phyloP scores from a whole-genome alignment of 2,329 filamentous ascomycete species.

The Fusarium sp. region DNA sequence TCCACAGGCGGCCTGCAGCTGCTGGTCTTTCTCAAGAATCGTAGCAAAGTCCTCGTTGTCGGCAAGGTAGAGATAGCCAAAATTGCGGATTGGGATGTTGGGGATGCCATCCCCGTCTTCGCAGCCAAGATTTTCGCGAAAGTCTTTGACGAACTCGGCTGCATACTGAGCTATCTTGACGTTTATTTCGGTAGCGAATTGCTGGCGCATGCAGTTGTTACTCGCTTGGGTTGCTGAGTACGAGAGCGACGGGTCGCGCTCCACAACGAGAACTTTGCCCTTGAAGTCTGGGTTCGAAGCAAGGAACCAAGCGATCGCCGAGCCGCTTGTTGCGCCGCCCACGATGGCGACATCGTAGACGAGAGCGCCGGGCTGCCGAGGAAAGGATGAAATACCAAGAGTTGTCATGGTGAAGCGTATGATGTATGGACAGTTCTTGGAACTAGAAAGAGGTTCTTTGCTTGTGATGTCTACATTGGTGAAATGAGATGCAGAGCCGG shows the following conservation, averaged over 20 bases:
- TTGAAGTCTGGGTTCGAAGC: conserved; percentile 23
- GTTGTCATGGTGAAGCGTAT: conserved; percentile 6
- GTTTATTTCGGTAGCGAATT: conserved; percentile 28
- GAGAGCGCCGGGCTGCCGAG: not conserved
- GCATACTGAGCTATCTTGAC: conserved; percentile 27
- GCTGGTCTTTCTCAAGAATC: conserved; percentile 13
- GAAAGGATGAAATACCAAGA: conserved; percentile 2
- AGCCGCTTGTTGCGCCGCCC: conserved; percentile 29
- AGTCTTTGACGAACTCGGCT: conserved; percentile 23
- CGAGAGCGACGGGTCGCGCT: conserved; percentile 12
- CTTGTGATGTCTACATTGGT: no score
- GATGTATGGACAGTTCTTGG: not conserved
- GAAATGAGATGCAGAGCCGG: no score
- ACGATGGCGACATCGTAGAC: conserved; percentile 21
- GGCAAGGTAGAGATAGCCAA: conserved; percentile 29
- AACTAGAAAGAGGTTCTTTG: not conserved
- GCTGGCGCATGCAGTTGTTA: conserved; percentile 33
- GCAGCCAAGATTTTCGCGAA: conserved; percentile 19
- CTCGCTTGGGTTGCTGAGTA: conserved; percentile 28
- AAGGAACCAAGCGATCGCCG: conserved; percentile 30
- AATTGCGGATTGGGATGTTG: conserved; percentile 21
- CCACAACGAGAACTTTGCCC: conserved; percentile 23
- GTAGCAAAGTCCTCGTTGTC: conserved; percentile 11
- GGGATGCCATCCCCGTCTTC: conserved; percentile 3
- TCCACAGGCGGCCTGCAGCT: conserved; percentile 17